Evolutionary conservation across 2,329 filamentous ascomycete genomes (phyloP), one percentile per base, ranked within the genome.

Genomic region (Fusarium sp.): DNA sequence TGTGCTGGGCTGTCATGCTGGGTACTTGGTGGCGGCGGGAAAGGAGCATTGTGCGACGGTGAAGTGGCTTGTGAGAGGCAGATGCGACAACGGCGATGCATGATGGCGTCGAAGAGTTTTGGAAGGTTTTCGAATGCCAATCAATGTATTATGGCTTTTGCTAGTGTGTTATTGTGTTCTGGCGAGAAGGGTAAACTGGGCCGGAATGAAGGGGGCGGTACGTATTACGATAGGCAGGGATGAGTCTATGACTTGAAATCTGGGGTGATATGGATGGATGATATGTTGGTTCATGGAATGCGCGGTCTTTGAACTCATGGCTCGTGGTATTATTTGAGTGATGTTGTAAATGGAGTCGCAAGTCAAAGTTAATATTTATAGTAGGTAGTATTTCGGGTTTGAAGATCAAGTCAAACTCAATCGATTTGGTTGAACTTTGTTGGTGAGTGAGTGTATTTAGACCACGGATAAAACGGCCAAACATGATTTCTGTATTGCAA

Each of bases 81-180:
- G 46, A 55, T 46, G 23, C 41, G 44, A 61, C 27, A 72, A 69
- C 69, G 59, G 52, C 18, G 42, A 71, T 71, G 65, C 69, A 70
- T 70, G 44, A 59, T 67, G 69, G 68, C 69, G 58, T 61, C 32
- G 68, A 71, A 71, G 44, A 49, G 18, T 26, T 54, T 49, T 65
- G 37, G 59, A 54, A 65, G 38, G 14, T 6, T 54, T 38, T 52
- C 48, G 53, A 50, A 54, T 23, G 46, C 30, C 35, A 54, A 35
- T 35, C 35, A 54, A 35, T 45, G 30, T 17, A 42, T 26, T 46
- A 38, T 15, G 40, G 17, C 27, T 32, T 9, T 60, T 33, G 20
- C 6, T 48, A 38, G 35, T 48, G 52, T 38, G 26, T 20, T 15
- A 14, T 35, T 37, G 38, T 35, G 44, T 38, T 17, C 20, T 48